These are phyloP conservation scores for Coniella lustricola DNA, from an alignment of 2,329 filamentous ascomycete genomes.

Conservation along the genomic window DNA sequence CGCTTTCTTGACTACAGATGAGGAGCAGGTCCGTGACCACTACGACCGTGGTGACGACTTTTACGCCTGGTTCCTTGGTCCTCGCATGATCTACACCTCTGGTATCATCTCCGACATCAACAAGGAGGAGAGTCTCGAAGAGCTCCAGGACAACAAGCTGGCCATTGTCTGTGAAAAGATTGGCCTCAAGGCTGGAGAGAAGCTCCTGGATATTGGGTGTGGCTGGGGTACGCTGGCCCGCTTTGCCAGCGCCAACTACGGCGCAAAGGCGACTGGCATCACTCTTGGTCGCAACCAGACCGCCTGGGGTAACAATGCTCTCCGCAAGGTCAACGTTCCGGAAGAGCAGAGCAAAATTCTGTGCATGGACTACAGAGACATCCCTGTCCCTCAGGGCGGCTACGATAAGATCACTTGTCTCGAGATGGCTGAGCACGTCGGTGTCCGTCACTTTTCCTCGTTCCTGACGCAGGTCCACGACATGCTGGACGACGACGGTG, in stretches of 20 bases:
- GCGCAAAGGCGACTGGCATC: slow-evolving; percentile 74
- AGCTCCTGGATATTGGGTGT: slow-evolving; percentile 88
- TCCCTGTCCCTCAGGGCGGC: slow-evolving; percentile 66
- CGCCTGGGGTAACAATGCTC: slow-evolving; percentile 87
- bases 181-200: slow-evolving; percentile 70
- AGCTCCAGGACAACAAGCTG: slow-evolving; percentile 97
- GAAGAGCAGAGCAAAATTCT: slow-evolving; percentile 87
- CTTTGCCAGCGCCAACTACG: slow-evolving; percentile 89
- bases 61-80: slow-evolving; percentile 97
- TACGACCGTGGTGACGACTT: slow-evolving; percentile 98
- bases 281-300: slow-evolving; percentile 96
- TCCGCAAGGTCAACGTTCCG: slow-evolving; percentile 72
- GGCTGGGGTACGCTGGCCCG: slow-evolving; percentile 96
- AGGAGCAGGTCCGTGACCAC: slow-evolving; percentile 95
- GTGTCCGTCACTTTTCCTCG: slow-evolving; percentile 74
- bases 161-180: slow-evolving; percentile 96
- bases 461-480: slow-evolving; percentile 86
- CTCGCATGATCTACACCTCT: slow-evolving; percentile 98
- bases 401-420: slow-evolving; percentile 97
- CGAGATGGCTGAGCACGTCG: slow-evolving; percentile 98
- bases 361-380: slow-evolving; percentile 97
- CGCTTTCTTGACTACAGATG: slow-evolving; percentile 47
- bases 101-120: slow-evolving; percentile 86
- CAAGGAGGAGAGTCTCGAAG: slow-evolving; percentile 82
- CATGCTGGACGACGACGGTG: slow-evolving; percentile 94